These are phyloP conservation scores for Verbena officinalis DNA, from an alignment of 257 asterid species.

Conservation along the genomic window DNA sequence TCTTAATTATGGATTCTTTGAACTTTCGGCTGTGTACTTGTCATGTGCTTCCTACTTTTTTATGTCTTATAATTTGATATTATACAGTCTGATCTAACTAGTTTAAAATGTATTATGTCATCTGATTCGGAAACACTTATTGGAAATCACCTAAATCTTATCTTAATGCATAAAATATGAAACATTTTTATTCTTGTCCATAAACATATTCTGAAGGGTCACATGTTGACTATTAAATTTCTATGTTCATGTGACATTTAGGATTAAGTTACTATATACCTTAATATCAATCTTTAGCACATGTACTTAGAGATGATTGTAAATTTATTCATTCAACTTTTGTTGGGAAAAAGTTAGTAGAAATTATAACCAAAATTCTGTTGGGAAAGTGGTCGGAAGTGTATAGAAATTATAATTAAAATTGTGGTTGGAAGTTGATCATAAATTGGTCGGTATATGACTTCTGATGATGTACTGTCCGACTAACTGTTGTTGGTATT, in stretches of 20 bases:
- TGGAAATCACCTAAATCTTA: neutral
- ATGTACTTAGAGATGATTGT: constrained; percentile 18
- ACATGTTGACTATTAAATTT: constrained; percentile 1
- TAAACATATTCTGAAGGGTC: neutral
- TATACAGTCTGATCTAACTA: neutral
- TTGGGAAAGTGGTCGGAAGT: neutral
- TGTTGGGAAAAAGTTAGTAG: constrained; percentile 14
- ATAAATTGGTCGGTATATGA: too few species aligned
- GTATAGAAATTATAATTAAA: neutral
- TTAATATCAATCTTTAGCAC: constrained; percentile 21
- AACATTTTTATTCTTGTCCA: neutral
- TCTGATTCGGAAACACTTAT: constrained; percentile 12
- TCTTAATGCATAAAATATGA: neutral
- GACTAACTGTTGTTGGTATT: too few species aligned
- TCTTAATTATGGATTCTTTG: neutral
- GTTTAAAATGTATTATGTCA: constrained; percentile 1
- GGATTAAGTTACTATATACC: neutral
- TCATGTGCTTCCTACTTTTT: constrained; percentile 27
- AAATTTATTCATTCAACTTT: constrained; percentile 2
- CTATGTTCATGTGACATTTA: constrained; percentile 30
- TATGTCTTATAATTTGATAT: neutral
- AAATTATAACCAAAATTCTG: too few species aligned
- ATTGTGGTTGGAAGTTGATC: neutral
- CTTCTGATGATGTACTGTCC: too few species aligned
- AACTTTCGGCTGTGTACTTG: constrained; percentile 21